Conservation (phyloP, 768 basidiomycete species). For the Xerocomellus amylosporus region DNA sequence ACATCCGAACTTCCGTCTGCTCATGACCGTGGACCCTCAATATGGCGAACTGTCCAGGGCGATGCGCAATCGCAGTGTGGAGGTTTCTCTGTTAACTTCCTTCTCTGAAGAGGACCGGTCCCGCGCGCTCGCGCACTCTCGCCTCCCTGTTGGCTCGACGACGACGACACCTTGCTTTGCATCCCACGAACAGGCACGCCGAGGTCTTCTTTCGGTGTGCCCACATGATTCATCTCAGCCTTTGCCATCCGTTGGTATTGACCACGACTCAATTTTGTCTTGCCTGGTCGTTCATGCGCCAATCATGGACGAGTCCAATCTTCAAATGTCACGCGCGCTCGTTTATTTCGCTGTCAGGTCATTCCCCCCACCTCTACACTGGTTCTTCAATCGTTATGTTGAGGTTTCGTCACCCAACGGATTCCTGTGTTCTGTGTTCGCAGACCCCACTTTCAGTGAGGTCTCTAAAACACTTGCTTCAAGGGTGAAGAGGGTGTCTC, state of each 20-base stretch:
- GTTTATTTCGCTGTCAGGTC: conserved; percentile 29
- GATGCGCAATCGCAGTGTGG: conserved; percentile 96
- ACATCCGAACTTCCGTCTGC: conserved; percentile 85
- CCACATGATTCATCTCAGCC: neutral
- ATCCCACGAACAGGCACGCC: conserved; percentile 25
- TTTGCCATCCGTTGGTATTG: conserved; percentile 40
- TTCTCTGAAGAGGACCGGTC: conserved; percentile 44
- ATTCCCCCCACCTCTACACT: conserved; percentile 6
- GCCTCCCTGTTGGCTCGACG: conserved; percentile 40
- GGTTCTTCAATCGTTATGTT: conserved; percentile 26
- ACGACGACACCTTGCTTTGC: conserved; percentile 6
- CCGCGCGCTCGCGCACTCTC: conserved; percentile 45
- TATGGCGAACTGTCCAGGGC: conserved; percentile 94
- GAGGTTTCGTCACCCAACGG: conserved; percentile 6
- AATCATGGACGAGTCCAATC: conserved; percentile 21
- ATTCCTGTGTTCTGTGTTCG: conserved; percentile 19
- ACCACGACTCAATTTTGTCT: conserved; percentile 49
- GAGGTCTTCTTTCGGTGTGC: conserved; percentile 18
- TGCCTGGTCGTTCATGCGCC: conserved; percentile 41
- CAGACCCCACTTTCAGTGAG: conserved; percentile 14
- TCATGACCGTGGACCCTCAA: conserved; percentile 91
- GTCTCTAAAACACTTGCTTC: conserved; percentile 11
- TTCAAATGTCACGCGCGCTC: conserved; percentile 18
- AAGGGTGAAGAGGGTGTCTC: conserved; percentile 12
- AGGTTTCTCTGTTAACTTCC: conserved; percentile 55